These are phyloP conservation scores for Carex sylvatica DNA, from an alignment of 202 grass and related monocot genomes.

Conservation along the genomic window DNA sequence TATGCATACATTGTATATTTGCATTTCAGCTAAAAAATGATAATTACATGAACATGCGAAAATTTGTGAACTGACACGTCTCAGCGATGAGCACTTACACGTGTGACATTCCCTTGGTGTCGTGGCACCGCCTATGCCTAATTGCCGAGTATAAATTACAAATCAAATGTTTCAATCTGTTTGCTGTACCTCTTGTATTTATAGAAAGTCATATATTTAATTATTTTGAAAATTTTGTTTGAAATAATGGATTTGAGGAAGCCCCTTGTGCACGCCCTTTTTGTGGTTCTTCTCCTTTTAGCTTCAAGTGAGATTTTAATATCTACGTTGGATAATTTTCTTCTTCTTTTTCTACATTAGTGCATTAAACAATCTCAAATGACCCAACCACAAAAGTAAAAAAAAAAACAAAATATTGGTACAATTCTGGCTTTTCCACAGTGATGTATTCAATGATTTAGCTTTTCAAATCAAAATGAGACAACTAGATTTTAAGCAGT, in stretches of 20 bases:
- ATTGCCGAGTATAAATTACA: background rate
- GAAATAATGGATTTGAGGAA: conserved; percentile 5
- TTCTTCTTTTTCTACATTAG: background rate
- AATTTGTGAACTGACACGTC: background rate
- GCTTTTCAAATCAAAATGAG: background rate
- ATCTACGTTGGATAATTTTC: background rate
- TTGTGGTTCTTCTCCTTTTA: conserved; percentile 7
- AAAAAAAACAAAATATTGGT: background rate
- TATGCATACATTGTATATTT: background rate
- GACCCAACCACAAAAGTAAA: too few relatives aligned
- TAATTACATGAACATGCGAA: background rate
- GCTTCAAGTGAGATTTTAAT: conserved; percentile 24
- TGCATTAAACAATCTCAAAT: too few relatives aligned
- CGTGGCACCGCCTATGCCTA: background rate
- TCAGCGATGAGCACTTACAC: background rate
- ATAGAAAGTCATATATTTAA: background rate
- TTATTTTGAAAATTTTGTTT: background rate
- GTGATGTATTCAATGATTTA: background rate
- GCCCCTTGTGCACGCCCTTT: background rate
- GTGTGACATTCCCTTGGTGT: background rate
- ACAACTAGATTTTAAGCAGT: background rate
- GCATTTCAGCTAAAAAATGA: too few relatives aligned
- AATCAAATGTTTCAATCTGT: background rate
- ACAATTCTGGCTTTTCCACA: background rate
- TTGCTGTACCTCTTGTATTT: background rate